These are phyloP conservation scores for Venturia carpophila DNA, from an alignment of 2,329 filamentous ascomycete genomes.

Conservation along the genomic window DNA sequence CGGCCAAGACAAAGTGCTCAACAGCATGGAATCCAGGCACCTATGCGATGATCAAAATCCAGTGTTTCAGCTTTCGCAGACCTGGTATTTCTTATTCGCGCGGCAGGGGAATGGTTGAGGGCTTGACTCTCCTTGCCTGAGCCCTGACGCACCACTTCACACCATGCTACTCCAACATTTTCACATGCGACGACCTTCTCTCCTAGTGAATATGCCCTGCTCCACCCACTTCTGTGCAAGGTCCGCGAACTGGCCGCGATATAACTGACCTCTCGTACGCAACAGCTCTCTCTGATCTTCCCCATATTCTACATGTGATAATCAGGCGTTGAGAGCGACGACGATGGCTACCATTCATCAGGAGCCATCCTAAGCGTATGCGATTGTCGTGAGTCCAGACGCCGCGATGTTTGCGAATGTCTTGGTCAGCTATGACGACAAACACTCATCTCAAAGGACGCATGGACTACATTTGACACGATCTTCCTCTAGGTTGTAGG, in stretches of 20 bases:
- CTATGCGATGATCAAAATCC: not conserved
- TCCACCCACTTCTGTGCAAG: not conserved
- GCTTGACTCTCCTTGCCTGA: not conserved
- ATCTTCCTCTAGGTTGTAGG: not conserved
- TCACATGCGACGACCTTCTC: not conserved
- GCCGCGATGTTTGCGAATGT: too few relatives aligned
- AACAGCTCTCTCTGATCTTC: too few relatives aligned
- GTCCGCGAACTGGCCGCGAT: not conserved
- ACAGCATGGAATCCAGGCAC: not conserved
- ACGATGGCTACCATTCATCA: too few relatives aligned
- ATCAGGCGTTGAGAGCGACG: too few relatives aligned
- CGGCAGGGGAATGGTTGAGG: not conserved
- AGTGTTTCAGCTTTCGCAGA: not conserved
- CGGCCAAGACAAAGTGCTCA: not conserved
- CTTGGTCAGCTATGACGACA: not conserved
- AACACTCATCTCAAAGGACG: not conserved
- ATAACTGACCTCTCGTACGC: too few relatives aligned
- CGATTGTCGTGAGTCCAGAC: too few relatives aligned
- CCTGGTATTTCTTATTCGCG: not conserved
- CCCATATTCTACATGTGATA: too few relatives aligned
- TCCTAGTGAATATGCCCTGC: not conserved
- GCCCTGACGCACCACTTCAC: not conserved
- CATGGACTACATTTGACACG: not conserved
- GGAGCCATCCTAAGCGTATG: too few relatives aligned
- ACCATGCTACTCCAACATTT: not conserved